Conservation (phyloP, 805 yeast genomes). For the Candida methanosorbosa region DNA sequence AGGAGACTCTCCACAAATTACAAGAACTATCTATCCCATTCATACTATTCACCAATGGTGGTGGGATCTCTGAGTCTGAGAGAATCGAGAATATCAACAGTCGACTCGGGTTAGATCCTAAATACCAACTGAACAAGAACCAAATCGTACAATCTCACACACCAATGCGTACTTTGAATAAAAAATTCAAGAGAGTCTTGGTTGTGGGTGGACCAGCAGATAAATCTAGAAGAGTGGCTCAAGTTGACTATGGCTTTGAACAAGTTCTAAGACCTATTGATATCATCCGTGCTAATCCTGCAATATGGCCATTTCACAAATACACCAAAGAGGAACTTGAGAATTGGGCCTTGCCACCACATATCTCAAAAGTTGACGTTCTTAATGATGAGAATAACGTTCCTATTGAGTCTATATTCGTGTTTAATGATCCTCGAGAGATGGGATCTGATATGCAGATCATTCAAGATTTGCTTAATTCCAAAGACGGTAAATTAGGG, state of each 20-base stretch:
- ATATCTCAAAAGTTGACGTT: conserved; percentile 14
- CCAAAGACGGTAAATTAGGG: conserved; percentile 55
- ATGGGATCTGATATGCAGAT: conserved; percentile 81
- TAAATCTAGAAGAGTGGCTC: conserved; percentile 63
- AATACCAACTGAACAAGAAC: conserved; percentile 29
- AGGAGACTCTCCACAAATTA: conserved; percentile 38
- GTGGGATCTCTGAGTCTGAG: conserved; percentile 63
- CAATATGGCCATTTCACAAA: conserved; percentile 63
- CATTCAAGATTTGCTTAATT: conserved; percentile 59
- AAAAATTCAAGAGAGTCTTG: conserved; percentile 51
- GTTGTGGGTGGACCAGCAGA: conserved; percentile 80
- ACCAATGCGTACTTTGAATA: conserved; percentile 58
- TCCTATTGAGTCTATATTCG: conserved; percentile 67
- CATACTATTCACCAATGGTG: conserved; percentile 85
- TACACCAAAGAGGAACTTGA: conserved; percentile 36
- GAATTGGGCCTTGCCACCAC: conserved; percentile 29
- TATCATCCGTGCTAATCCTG: conserved; percentile 46
- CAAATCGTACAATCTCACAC: conserved; percentile 87
- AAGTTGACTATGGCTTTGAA: conserved; percentile 59
- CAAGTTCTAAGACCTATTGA: conserved; percentile 72
- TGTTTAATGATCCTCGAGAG: conserved; percentile 86
- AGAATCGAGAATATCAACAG: conserved; percentile 46
- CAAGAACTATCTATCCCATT: conserved; percentile 56
- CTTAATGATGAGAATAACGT: too few relatives aligned
- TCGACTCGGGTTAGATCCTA: conserved; percentile 24